Evolutionary conservation across 2,329 filamentous ascomycete genomes (phyloP), one percentile per base, ranked within the genome.

Genomic region (Helotiales sp.): DNA sequence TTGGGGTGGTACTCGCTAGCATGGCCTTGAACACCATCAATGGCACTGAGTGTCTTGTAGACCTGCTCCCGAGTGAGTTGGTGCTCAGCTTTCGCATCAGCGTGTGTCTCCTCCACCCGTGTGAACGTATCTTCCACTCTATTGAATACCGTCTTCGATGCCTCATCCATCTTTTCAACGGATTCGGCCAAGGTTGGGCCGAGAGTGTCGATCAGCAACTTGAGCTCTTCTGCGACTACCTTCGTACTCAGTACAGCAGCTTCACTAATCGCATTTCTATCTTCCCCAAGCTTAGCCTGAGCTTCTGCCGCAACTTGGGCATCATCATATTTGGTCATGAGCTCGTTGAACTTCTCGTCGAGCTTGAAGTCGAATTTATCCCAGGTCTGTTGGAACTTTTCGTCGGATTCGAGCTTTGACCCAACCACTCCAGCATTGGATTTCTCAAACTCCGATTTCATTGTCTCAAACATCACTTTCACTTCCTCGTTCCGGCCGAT

Each of bases 281-380:
- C 89, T 73, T 95, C 93, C 63, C 89, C 87, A 37, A 90, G 86
- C 71, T 89, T 89, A 58, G 89, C 86, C 73, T 91, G 91, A 57
- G 92, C 90, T 52, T 96, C 91, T 32, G 93, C 85, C 7, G 88
- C 83, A 22, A 86, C 81, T 75, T 96, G 91, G 70, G 94, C 90
- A 68, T 96, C 93, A 64, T 97, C 94, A 75, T 97, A 96, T 78
- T 96, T 97, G 72, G 86, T 83, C 77, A 97, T 88, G 26, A 99
- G 84, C 71, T 93, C 92, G 66, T 87, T 86, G 72, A 97, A 85
- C 73, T 87, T 87, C 73, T 89, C 87, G 40, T 89, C 87, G 52
- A 90, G 80, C 77, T 87, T 89, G 67, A 78, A 77, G 50, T 83
- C 80, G 8, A 90, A 79, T 5, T 77, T 80, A 8, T 88, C 85